phyloP scores from a whole-genome alignment of 805 yeast species.

The Candida oleophila region DNA sequence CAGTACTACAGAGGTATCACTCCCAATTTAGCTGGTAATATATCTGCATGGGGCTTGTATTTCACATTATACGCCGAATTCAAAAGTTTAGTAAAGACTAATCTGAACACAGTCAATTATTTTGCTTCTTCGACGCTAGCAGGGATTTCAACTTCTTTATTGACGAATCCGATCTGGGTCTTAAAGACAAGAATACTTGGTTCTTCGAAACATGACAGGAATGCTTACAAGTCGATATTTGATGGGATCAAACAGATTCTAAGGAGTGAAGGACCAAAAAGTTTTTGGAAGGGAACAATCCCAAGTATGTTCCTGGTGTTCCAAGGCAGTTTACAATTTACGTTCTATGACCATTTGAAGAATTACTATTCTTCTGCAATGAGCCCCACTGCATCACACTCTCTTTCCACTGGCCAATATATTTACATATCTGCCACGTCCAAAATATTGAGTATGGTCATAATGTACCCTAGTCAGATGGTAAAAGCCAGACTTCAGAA shows the following conservation, averaged over 20 bases:
- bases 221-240: slow-evolving; percentile 56
- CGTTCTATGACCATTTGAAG: slow-evolving; percentile 80
- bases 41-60: slow-evolving; percentile 86
- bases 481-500: slow-evolving; percentile 72
- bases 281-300: slow-evolving; percentile 70
- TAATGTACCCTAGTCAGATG: slow-evolving; percentile 83
- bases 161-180: slow-evolving; percentile 96
- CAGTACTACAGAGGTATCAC: slow-evolving; percentile 69
- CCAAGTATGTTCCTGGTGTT: slow-evolving; percentile 81
- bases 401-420: slow-evolving; percentile 53
- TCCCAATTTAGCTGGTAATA: slow-evolving; percentile 81
- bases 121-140: slow-evolving; percentile 48
- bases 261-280: slow-evolving; percentile 53
- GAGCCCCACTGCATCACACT: slow-evolving; percentile 8
- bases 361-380: slow-evolving; percentile 12
- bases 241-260: slow-evolving; percentile 55
- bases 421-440: slow-evolving; percentile 65
- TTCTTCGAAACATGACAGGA: slow-evolving; percentile 39
- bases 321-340: slow-evolving; percentile 87
- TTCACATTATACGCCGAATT: slow-evolving; percentile 72
- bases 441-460: slow-evolving; percentile 63
- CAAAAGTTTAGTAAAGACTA: slow-evolving; percentile 30
- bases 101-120: slow-evolving; percentile 24
- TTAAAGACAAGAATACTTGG: slow-evolving; percentile 85
- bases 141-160: slow-evolving; percentile 69